Base-by-base conservation (phyloP, 139 green algal species). In the Chlorella sp. region DNA sequence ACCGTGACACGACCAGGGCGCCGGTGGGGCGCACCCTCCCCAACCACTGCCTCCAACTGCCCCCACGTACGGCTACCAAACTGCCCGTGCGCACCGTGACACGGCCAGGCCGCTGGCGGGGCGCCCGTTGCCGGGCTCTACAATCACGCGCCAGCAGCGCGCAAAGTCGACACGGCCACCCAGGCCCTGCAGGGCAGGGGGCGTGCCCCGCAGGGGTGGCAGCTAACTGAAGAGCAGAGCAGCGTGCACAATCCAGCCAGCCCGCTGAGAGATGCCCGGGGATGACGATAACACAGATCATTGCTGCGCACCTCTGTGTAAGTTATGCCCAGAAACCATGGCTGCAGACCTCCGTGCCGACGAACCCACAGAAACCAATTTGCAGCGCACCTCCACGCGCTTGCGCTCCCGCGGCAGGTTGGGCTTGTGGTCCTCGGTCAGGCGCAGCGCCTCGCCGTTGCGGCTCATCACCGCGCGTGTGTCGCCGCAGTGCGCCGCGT, bases 401-500 rank as follows among this genome's bases (percentile, higher is more conserved):
- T 82, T 67, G 22, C 88, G 74, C 85, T 95, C 91, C 22, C 82
- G 74, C 6, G 90, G 84, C 80, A 94, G 77, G 81, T 94, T 85
- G 17, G 93, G 93, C 86, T 96, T 96, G 88, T 96, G 93, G 73
- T 96, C 93, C 36, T 94, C 88, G 5, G 93, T 96, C 22, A 96
- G 89, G 7, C 89, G 85, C 17, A 93, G n/a, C 0, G 92, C 90
- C 24, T 46, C 26, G 19, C 86, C 86, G 30, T 80, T 78, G 20
- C 92, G 87, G 65, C 82, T 91, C 70, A 96, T 79, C 76, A 96
- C 92, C 7, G 93, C 93, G 26, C 93, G 90, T 34, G 68, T 88
- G 82, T 96, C 93, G 20, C 92, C 91, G 36, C 86, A 89, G 77
- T 96, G 90, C 11, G 93, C 93, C 32, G 88, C 80, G 48, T 93